Percentiles rank a stretch among this genome's conserved stretches.
Conservation (phyloP, 352 stramenopile species). For the Globisporangium abappressorium region DNA sequence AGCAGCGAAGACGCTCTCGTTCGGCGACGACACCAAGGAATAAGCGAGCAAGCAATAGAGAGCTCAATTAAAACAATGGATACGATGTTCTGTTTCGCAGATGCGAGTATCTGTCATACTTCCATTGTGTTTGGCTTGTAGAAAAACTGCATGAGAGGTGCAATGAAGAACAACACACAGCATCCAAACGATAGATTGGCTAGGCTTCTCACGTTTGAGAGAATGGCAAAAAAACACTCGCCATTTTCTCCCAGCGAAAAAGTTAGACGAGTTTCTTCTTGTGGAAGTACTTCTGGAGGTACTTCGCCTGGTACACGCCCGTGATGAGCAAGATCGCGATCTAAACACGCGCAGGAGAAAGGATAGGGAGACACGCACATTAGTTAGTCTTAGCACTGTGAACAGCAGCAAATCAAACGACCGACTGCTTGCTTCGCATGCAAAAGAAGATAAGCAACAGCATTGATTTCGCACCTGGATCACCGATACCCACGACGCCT, state of each 20-base stretch:
- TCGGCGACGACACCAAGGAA: slow-evolving; percentile 11
- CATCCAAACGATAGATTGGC: no score
- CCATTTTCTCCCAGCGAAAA: background rate
- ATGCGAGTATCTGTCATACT: background rate
- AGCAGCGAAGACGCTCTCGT: slow-evolving; percentile 11
- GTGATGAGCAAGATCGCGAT: slow-evolving; percentile 67
- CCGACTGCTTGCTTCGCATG: no score
- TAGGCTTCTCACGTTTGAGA: background rate
- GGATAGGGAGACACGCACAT: background rate
- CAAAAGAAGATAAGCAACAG: background rate
- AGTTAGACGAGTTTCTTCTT: slow-evolving; percentile 84
- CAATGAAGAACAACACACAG: no score
- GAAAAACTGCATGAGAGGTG: no score
- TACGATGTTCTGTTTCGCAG: background rate
- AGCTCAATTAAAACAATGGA: background rate
- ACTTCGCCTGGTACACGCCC: slow-evolving; percentile 73
- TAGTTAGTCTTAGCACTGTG: no score
- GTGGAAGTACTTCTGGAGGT: slow-evolving; percentile 80
- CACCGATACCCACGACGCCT: slow-evolving; percentile 79
- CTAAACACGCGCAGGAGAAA: slow-evolving; percentile 19
- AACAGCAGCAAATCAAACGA: no score
- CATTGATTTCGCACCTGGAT: slow-evolving; percentile 44
- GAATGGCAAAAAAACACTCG: no score
- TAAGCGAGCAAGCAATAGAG: slow-evolving; percentile 4
- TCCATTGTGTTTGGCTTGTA: background rate